Evolutionary conservation across 1,284 basidiomycete genomes (phyloP).

Genomic region (Malassezia slooffiae): DNA sequence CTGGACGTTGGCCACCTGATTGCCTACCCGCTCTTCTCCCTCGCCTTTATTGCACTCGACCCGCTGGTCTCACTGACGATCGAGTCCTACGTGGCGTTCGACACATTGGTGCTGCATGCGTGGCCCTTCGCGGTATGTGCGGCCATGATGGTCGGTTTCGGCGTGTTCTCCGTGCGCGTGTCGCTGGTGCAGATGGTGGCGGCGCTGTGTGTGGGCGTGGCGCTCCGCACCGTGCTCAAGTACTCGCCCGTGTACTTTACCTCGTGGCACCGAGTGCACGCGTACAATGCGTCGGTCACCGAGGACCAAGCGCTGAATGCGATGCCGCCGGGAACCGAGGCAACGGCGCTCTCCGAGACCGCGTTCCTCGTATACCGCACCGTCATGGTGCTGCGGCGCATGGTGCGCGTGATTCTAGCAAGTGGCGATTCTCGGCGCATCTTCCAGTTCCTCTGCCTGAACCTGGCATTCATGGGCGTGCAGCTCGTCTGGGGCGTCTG

Average conservation of each 20-base stretch:
- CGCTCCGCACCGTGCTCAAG: slow-evolving; percentile 31
- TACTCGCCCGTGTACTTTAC: slow-evolving; percentile 31
- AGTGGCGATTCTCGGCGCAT: slow-evolving; percentile 88
- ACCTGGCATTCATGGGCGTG: slow-evolving; percentile 82
- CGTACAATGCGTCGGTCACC: neutral
- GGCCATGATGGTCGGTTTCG: slow-evolving; percentile 27
- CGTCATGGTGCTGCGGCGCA: slow-evolving; percentile 18
- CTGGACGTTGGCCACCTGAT: slow-evolving; percentile 24
- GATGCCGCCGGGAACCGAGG: slow-evolving; percentile 6
- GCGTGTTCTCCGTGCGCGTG: slow-evolving; percentile 28
- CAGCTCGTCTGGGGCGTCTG: slow-evolving; percentile 62
- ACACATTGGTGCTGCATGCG: slow-evolving; percentile 30
- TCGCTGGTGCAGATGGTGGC: slow-evolving; percentile 19
- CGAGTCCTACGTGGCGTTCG: slow-evolving; percentile 31
- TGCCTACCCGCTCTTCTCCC: slow-evolving; percentile 34
- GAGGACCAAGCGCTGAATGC: slow-evolving; percentile 2
- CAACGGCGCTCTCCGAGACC: slow-evolving; percentile 7
- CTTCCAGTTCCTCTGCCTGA: slow-evolving; percentile 90
- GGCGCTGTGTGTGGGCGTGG: slow-evolving; percentile 27
- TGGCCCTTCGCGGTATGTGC: slow-evolving; percentile 39
- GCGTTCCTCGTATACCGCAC: slow-evolving; percentile 2
- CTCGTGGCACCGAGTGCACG: slow-evolving; percentile 17
- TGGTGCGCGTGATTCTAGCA: slow-evolving; percentile 70
- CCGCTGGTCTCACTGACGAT: slow-evolving; percentile 35
- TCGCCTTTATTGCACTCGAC: slow-evolving; percentile 33